Percentiles rank a stretch among this genome's conserved stretches.
Evolutionary conservation across 179 eudicot genomes (phyloP).

Genomic region (Drosera spatulata): DNA sequence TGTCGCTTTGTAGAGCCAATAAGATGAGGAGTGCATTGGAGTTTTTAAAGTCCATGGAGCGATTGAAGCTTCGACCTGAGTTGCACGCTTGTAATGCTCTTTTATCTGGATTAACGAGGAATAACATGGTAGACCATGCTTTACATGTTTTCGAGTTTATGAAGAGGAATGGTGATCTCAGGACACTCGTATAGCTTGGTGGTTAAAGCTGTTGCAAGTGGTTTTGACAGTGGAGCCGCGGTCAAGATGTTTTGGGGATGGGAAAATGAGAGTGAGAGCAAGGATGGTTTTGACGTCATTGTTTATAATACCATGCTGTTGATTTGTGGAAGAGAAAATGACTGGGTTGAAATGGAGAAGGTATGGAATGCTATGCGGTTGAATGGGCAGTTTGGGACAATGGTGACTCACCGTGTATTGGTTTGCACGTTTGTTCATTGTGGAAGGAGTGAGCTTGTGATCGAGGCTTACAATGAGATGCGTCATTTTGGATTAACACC

Average conservation of each 20-base stretch:
- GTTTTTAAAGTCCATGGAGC: slow-evolving; percentile 63
- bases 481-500: slow-evolving; percentile 43
- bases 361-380: slow-evolving; percentile 61
- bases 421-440: slow-evolving; percentile 73
- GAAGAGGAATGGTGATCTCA: slow-evolving; percentile 28
- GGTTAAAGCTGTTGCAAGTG: slow-evolving; percentile 54
- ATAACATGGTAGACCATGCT: slow-evolving; percentile 44
- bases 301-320: slow-evolving; percentile 77
- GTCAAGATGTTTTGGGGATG: slow-evolving; percentile 44
- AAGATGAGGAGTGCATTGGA: slow-evolving; percentile 57
- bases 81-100: slow-evolving; percentile 80
- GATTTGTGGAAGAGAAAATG: slow-evolving; percentile 46
- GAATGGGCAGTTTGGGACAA: slow-evolving; percentile 40
- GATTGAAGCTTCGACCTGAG: slow-evolving; percentile 39
- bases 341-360: slow-evolving; percentile 49
- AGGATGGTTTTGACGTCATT: slow-evolving; percentile 39
- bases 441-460: slow-evolving; percentile 65
- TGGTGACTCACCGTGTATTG: slow-evolving; percentile 55
- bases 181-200: slow-evolving; percentile 76
- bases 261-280: slow-evolving; percentile 16
- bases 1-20: slow-evolving; percentile 62
- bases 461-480: slow-evolving; percentile 78
- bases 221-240: slow-evolving; percentile 38
- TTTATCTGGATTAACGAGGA: slow-evolving; percentile 62
- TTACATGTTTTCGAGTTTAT: slow-evolving; percentile 42